These are phyloP conservation scores for Alloascoidea hylecoeti DNA, from an alignment of 805 yeast species.

Conservation along the genomic window DNA sequence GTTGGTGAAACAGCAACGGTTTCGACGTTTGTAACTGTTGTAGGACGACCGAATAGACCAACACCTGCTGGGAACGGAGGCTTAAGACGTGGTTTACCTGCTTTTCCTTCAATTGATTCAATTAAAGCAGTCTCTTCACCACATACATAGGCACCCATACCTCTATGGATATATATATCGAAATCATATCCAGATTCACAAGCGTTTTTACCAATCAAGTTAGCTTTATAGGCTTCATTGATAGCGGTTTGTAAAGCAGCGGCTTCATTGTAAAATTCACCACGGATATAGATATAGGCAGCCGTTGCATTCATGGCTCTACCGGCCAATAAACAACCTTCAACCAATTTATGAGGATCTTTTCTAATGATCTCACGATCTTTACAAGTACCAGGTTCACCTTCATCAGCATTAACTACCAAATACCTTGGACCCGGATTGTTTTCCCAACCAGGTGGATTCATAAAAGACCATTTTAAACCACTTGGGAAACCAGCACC, in stretches of 20 bases:
- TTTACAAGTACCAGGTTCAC: slow-evolving; percentile 91
- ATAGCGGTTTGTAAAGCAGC: slow-evolving; percentile 64
- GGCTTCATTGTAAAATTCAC: slow-evolving; percentile 81
- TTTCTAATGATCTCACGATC: slow-evolving; percentile 85
- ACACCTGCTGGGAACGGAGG: slow-evolving; percentile 95
- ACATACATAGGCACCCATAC: slow-evolving; percentile 88
- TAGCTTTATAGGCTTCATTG: slow-evolving; percentile 76
- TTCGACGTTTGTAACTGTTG: slow-evolving; percentile 85
- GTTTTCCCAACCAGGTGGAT: slow-evolving; percentile 92
- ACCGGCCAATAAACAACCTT: slow-evolving; percentile 84
- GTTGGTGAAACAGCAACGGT: slow-evolving; percentile 87
- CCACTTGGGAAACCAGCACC: slow-evolving; percentile 94
- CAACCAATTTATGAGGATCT: slow-evolving; percentile 84
- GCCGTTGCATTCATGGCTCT: slow-evolving; percentile 91
- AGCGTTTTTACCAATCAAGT: slow-evolving; percentile 69
- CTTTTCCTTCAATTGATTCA: slow-evolving; percentile 84
- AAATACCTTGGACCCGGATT: slow-evolving; percentile 80
- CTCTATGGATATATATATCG: slow-evolving; percentile 77
- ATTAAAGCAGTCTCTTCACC: slow-evolving; percentile 89
- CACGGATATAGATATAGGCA: slow-evolving; percentile 83
- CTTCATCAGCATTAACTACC: slow-evolving; percentile 88
- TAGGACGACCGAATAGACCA: slow-evolving; percentile 82
- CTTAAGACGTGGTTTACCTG: slow-evolving; percentile 87
- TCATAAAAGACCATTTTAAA: slow-evolving; percentile 86
- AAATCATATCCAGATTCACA: slow-evolving; percentile 81